Evolutionary conservation across 1,284 basidiomycete genomes (phyloP).

Genomic region (Ceratobasidium sp.): DNA sequence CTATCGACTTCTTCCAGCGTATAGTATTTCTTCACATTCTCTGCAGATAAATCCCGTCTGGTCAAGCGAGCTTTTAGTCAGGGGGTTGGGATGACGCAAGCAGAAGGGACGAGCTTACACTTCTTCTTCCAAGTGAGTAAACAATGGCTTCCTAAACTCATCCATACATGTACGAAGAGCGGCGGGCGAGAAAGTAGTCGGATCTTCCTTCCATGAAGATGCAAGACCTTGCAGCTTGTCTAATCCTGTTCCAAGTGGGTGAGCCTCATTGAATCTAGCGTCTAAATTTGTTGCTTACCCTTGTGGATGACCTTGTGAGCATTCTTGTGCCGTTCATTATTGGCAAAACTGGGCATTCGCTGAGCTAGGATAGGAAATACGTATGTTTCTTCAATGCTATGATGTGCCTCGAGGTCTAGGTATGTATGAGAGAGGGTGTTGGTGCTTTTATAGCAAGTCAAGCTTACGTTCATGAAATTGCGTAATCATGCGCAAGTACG

Average conservation of each 20-base stretch:
- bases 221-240: slow-evolving; percentile 27
- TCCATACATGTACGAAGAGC: slow-evolving; percentile 32
- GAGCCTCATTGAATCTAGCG: background rate
- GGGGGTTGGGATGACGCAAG: background rate
- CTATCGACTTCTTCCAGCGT: slow-evolving; percentile 33
- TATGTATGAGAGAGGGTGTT: no score
- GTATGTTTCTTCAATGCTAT: slow-evolving; percentile 34
- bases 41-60: slow-evolving; percentile 32
- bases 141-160: slow-evolving; percentile 32
- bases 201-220: slow-evolving; percentile 18
- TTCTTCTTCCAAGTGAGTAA: slow-evolving; percentile 36
- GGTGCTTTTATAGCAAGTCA: background rate
- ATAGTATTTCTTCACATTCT: slow-evolving; percentile 41
- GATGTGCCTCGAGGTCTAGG: slow-evolving; percentile 26
- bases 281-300: background rate
- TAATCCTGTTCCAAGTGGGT: slow-evolving; percentile 1
- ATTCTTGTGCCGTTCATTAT: slow-evolving; percentile 31
- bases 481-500: slow-evolving; percentile 33
- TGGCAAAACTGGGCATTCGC: slow-evolving; percentile 29
- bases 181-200: slow-evolving; percentile 28
- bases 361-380: slow-evolving; percentile 32
- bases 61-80: background rate
- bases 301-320: slow-evolving; percentile 36
- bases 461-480: slow-evolving; percentile 35
- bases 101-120: slow-evolving; percentile 7